Evolutionary conservation across 179 eudicot species (phyloP).

Genomic region (Vitellaria paradoxa): DNA sequence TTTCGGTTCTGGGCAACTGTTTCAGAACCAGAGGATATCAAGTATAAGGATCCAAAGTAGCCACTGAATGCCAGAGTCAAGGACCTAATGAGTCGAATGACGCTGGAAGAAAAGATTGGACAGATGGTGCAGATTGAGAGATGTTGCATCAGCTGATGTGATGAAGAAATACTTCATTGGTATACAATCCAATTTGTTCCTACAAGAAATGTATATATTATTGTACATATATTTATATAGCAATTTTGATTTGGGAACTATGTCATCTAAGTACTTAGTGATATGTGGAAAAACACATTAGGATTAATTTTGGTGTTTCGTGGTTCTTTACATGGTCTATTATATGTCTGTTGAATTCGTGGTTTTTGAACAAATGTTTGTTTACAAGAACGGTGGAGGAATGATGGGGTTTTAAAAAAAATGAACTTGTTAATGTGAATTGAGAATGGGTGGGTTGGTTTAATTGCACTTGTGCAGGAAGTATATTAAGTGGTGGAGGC

Average conservation of each 20-base stretch:
- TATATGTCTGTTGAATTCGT: not conserved
- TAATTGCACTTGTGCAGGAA: conserved; percentile 37
- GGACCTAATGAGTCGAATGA: conserved; percentile 58
- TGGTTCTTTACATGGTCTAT: not conserved
- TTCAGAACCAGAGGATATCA: conserved; percentile 43
- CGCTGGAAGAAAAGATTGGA: conserved; percentile 64
- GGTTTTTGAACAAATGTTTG: not conserved
- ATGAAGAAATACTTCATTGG: conserved; percentile 72
- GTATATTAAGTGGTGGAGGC: conserved; percentile 77
- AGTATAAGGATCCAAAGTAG: conserved; percentile 67
- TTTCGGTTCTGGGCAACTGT: conserved; percentile 11
- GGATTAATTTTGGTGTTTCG: not conserved
- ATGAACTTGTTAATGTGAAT: not conserved
- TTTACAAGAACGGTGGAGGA: no score
- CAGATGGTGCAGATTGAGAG: conserved; percentile 74
- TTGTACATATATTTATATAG: not conserved
- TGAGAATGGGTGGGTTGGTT: not conserved
- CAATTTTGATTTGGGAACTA: not conserved
- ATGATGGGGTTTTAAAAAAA: not conserved
- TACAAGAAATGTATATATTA: not conserved
- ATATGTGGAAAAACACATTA: no score
- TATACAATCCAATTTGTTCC: conserved; percentile 16
- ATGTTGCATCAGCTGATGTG: conserved; percentile 50
- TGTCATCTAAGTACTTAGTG: not conserved
- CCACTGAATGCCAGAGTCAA: conserved; percentile 40